phyloP scores from a whole-genome alignment of 1,284 basidiomycete species.

The Boletus calvinii region DNA sequence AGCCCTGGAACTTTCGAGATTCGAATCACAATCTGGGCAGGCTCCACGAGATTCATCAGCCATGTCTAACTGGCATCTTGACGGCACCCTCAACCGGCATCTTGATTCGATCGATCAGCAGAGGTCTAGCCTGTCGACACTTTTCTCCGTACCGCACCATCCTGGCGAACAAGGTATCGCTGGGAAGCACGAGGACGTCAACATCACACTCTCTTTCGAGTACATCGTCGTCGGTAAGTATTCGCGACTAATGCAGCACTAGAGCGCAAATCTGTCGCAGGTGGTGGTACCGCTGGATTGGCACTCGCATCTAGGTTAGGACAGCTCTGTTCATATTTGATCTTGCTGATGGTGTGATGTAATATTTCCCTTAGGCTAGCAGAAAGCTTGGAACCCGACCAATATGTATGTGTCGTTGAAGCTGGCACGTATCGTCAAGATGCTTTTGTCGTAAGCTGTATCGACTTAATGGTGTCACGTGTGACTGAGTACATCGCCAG shows the following conservation, averaged over 20 bases:
- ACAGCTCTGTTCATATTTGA: not conserved
- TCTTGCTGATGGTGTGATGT: not conserved
- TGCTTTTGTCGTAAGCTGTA: conserved; percentile 13
- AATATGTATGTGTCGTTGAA: conserved; percentile 24
- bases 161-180: conserved; percentile 1
- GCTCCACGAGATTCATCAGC: not conserved
- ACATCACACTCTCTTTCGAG: conserved; percentile 7
- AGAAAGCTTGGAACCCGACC: conserved; percentile 11
- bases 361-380: conserved; percentile 13
- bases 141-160: conserved; percentile 2
- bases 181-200: conserved; percentile 4
- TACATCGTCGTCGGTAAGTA: conserved; percentile 21
- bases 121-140: not conserved
- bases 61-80: conserved; percentile 4
- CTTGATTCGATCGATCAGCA: not conserved
- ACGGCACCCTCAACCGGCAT: not conserved
- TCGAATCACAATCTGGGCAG: not conserved
- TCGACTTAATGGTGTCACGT: not conserved
- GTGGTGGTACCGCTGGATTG: conserved; percentile 21
- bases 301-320: conserved; percentile 19
- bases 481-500: conserved; percentile 4
- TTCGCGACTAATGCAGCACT: not conserved
- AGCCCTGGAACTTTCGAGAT: not conserved
- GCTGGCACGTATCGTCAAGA: conserved; percentile 17
- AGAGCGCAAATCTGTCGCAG: conserved; percentile 6